Evolutionary conservation across 345 rosid genomes (phyloP).

Genomic region (Carallia pectinifolia): DNA sequence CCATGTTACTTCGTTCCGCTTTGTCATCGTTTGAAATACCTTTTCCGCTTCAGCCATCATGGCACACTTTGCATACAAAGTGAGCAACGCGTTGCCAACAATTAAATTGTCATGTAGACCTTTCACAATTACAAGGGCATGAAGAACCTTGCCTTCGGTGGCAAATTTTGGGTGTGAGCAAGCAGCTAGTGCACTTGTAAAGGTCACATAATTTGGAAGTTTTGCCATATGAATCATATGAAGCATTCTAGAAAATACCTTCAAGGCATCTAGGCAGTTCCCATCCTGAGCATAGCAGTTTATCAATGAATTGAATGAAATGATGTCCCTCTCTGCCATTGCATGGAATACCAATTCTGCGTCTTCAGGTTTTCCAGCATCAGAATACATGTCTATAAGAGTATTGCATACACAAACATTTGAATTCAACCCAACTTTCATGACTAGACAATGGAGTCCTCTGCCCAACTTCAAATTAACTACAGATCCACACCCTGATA

Average conservation of each 20-base stretch:
- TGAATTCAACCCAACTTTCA: slow-evolving; percentile 53
- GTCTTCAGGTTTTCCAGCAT: slow-evolving; percentile 53
- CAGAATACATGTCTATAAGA: slow-evolving; percentile 68
- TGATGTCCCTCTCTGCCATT: slow-evolving; percentile 66
- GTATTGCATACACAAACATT: slow-evolving; percentile 59
- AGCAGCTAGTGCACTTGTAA: slow-evolving; percentile 72
- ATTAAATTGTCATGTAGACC: slow-evolving; percentile 57
- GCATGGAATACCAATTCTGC: slow-evolving; percentile 59
- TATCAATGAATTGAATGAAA: slow-evolving; percentile 81
- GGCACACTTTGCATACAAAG: slow-evolving; percentile 66
- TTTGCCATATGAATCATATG: slow-evolving; percentile 18
- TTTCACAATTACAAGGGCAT: slow-evolving; percentile 51
- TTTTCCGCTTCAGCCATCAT: slow-evolving; percentile 50
- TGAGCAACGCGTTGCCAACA: slow-evolving; percentile 65
- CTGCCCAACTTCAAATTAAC: slow-evolving; percentile 65
- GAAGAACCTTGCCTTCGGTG: slow-evolving; percentile 55
- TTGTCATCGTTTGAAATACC: slow-evolving; percentile 49
- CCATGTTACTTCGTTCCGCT: slow-evolving; percentile 62
- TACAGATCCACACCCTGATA: slow-evolving; percentile 53
- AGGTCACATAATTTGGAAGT: slow-evolving; percentile 54
- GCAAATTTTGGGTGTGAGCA: slow-evolving; percentile 53
- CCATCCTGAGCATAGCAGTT: slow-evolving; percentile 58
- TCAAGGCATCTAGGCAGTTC: slow-evolving; percentile 51
- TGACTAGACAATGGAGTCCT: slow-evolving; percentile 64
- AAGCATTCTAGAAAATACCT: slow-evolving; percentile 46